phyloP scores from a whole-genome alignment of 495 filamentous ascomycete genomes.

The Xylona heveae region DNA sequence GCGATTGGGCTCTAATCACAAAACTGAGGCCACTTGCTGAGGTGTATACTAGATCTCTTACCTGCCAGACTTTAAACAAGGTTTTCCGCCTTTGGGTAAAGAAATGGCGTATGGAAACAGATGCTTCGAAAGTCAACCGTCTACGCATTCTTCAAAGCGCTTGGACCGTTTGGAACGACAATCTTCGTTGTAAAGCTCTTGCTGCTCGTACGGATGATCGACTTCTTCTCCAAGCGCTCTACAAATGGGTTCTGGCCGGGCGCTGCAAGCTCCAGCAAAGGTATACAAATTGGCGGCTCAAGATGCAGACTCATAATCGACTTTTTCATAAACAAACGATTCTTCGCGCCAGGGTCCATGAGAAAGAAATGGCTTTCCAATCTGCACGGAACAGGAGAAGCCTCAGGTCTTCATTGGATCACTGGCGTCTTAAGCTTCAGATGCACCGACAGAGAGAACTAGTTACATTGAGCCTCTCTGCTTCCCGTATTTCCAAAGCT shows the following conservation, averaged over 20 bases:
- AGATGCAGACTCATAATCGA: conserved; percentile 14
- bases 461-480: conserved; percentile 30
- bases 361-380: background rate
- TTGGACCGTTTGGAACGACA: conserved; percentile 47
- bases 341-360: background rate
- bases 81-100: conserved; percentile 32
- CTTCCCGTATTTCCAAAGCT: conserved; percentile 25
- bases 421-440: conserved; percentile 22
- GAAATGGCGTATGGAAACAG: conserved; percentile 23
- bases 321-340: conserved; percentile 8
- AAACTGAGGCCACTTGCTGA: conserved; percentile 22
- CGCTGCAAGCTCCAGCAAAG: conserved; percentile 29
- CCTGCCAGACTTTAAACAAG: conserved; percentile 23
- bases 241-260: conserved; percentile 40
- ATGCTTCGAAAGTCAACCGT: conserved; percentile 31
- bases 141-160: conserved; percentile 31
- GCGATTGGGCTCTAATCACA: conserved; percentile 13
- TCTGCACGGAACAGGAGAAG: background rate
- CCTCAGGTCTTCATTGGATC: conserved; percentile 12
- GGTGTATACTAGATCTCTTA: too few species aligned
- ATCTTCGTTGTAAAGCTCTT: conserved; percentile 31
- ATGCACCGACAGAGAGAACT: conserved; percentile 24
- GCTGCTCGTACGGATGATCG: conserved; percentile 33
- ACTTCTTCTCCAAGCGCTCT: conserved; percentile 32
- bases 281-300: conserved; percentile 27